Conservation (phyloP, 768 basidiomycete genomes). For the Polyporus arcularius region DNA sequence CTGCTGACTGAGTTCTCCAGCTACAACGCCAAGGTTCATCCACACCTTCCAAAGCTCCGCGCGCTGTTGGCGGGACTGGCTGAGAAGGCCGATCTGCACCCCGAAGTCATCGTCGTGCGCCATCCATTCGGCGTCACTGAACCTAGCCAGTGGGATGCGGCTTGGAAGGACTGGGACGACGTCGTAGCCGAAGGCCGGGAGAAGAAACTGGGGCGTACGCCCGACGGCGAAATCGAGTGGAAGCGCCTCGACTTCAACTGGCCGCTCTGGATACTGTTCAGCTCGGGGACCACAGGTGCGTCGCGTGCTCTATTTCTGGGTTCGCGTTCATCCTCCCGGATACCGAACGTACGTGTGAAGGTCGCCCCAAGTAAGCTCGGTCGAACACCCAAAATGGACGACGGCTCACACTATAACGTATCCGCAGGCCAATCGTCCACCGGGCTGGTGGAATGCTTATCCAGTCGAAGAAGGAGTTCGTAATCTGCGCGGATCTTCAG, state of each 20-base stretch:
- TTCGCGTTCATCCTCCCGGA: constrained; percentile 1
- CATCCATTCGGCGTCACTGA: constrained; percentile 37
- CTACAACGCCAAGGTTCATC: constrained; percentile 72
- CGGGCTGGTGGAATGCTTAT: constrained; percentile 78
- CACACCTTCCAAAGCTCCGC: constrained; percentile 65
- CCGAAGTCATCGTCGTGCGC: constrained; percentile 61
- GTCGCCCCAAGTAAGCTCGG: constrained; percentile 54
- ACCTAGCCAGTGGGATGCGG: constrained; percentile 41
- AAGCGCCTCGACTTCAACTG: constrained; percentile 63
- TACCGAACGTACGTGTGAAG: constrained; percentile 16
- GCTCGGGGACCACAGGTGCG: constrained; percentile 78
- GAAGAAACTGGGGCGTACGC: constrained; percentile 47
- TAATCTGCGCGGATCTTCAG: constrained; percentile 64
- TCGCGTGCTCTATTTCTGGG: constrained; percentile 1
- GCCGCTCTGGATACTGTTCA: constrained; percentile 87
- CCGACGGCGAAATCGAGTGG: constrained; percentile 65
- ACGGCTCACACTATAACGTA: background rate
- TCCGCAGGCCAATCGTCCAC: constrained; percentile 71
- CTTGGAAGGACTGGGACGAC: constrained; percentile 56
- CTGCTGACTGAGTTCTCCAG: constrained; percentile 33
- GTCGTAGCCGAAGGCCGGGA: constrained; percentile 51
- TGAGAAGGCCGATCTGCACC: constrained; percentile 35
- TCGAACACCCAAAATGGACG: constrained; percentile 11
- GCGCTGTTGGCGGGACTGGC: constrained; percentile 54
- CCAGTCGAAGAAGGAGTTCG: constrained; percentile 70